Evolutionary conservation across 495 filamentous ascomycete genomes (phyloP).

Genomic region (Aspergillus homomorphus): DNA sequence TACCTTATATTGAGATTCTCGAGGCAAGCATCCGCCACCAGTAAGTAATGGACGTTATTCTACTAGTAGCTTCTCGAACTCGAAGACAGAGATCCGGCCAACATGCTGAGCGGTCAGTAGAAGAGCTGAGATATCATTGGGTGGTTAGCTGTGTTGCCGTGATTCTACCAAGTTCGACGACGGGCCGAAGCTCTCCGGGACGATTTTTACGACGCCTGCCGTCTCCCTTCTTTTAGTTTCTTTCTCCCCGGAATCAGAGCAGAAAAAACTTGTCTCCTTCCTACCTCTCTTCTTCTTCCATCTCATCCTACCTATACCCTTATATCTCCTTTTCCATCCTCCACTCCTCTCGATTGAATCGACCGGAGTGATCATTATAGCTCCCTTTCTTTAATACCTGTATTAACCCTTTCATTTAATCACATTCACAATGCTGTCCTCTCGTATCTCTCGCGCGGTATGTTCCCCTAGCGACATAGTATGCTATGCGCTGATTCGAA

Average conservation of each 20-base stretch:
- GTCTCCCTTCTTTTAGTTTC: conserved; percentile 27
- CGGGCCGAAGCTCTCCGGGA: conserved; percentile 41
- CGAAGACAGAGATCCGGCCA: not conserved
- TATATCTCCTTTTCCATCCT: conserved; percentile 30
- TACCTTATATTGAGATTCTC: not conserved
- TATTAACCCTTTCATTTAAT: conserved; percentile 35
- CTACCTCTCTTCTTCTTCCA: conserved; percentile 29
- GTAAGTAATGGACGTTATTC: not conserved
- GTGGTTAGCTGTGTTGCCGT: conserved; percentile 15
- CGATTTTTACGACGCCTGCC: conserved; percentile 51
- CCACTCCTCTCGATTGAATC: conserved; percentile 41
- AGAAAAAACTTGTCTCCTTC: conserved; percentile 26
- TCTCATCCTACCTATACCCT: conserved; percentile 28
- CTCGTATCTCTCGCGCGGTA: conserved; percentile 65
- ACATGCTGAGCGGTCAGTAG: conserved; percentile 7
- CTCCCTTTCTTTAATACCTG: conserved; percentile 34
- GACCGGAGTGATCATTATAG: conserved; percentile 29
- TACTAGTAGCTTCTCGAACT: conserved; percentile 1
- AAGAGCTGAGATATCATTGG: conserved; percentile 9
- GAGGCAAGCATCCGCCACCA: not conserved
- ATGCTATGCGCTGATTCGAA: conserved; percentile 18
- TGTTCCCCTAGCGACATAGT: conserved; percentile 31
- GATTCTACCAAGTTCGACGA: conserved; percentile 45
- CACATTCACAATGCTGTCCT: conserved; percentile 52
- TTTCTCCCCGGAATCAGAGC: conserved; percentile 17